phyloP scores from a whole-genome alignment of 495 filamentous ascomycete genomes.

The Trichoderma orchidacearum region DNA sequence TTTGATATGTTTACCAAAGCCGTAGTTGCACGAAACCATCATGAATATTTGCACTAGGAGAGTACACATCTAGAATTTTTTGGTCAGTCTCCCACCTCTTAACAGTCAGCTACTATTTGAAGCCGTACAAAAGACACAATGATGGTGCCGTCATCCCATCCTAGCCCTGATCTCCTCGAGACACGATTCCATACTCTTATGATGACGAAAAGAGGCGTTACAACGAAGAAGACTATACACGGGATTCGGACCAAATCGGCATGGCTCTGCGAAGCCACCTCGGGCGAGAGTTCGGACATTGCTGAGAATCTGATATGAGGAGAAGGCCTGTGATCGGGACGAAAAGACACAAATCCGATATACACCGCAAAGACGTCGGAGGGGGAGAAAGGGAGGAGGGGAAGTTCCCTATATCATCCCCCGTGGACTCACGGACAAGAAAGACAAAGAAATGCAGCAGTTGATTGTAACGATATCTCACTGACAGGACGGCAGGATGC shows the following conservation, averaged over 20 bases:
- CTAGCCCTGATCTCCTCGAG: constrained; percentile 15
- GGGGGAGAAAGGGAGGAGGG: background rate
- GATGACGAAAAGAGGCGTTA: constrained; percentile 15
- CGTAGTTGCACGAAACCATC: constrained; percentile 18
- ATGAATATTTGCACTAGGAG: constrained; percentile 14
- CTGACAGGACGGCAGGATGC: no score
- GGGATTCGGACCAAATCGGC: constrained; percentile 17
- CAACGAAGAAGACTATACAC: constrained; percentile 18
- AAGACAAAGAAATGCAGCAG: background rate
- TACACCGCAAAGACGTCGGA: no score
- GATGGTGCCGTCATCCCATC: constrained; percentile 22
- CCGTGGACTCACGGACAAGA: background rate
- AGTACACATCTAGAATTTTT: constrained; percentile 11
- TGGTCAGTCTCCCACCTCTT: background rate
- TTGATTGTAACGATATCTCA: background rate
- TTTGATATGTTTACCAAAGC: constrained; percentile 20
- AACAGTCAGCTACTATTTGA: background rate
- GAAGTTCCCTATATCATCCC: background rate
- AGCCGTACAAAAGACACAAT: constrained; percentile 16
- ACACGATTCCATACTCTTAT: constrained; percentile 17
- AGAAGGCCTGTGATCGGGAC: background rate
- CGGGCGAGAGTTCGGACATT: no score
- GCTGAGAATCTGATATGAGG: no score
- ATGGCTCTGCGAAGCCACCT: constrained; percentile 11
- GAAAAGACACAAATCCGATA: background rate